phyloP scores from a whole-genome alignment of 73 alveolate genomes.

The Paramecium biaurelia region DNA sequence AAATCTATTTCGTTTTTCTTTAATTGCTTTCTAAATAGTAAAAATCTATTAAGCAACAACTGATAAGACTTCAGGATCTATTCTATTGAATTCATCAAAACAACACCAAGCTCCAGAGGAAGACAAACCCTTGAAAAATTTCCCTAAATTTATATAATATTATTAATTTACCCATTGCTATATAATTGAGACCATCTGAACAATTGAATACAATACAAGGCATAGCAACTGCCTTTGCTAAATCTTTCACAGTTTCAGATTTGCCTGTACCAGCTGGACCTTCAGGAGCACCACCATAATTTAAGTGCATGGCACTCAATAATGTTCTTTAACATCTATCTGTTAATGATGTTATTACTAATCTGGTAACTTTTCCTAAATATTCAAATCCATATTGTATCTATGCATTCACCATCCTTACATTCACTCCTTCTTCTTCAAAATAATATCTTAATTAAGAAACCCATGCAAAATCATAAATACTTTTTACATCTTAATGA shows the following conservation, averaged over 20 bases:
- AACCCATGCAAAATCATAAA: slow-evolving; percentile 77
- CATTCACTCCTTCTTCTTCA: not conserved
- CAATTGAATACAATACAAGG: slow-evolving; percentile 97
- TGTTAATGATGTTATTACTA: slow-evolving; percentile 97
- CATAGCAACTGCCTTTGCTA: slow-evolving; percentile 92
- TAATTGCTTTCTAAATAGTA: slow-evolving; percentile 78
- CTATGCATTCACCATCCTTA: not conserved
- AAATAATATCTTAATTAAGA: slow-evolving; percentile 76
- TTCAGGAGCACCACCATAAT: slow-evolving; percentile 98
- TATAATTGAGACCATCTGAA: slow-evolving; percentile 89
- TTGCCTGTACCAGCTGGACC: slow-evolving; percentile 99
- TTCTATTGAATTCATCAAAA: slow-evolving; percentile 97
- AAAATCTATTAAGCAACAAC: slow-evolving; percentile 81
- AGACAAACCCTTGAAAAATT: slow-evolving; percentile 95
- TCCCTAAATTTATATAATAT: slow-evolving; percentile 84
- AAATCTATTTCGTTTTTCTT: slow-evolving; percentile 59
- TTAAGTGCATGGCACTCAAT: slow-evolving; percentile 92
- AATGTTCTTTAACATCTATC: slow-evolving; percentile 97
- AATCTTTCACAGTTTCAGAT: slow-evolving; percentile 97
- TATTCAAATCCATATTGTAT: slow-evolving; percentile 92
- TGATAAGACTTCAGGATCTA: slow-evolving; percentile 90
- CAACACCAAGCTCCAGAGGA: slow-evolving; percentile 97
- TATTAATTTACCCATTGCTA: slow-evolving; percentile 78
- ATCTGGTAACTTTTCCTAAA: slow-evolving; percentile 93
- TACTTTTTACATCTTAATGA: slow-evolving; percentile 53